phyloP scores from a whole-genome alignment of 1,284 basidiomycete genomes.

The Cryptococcus jaspeensis region DNA sequence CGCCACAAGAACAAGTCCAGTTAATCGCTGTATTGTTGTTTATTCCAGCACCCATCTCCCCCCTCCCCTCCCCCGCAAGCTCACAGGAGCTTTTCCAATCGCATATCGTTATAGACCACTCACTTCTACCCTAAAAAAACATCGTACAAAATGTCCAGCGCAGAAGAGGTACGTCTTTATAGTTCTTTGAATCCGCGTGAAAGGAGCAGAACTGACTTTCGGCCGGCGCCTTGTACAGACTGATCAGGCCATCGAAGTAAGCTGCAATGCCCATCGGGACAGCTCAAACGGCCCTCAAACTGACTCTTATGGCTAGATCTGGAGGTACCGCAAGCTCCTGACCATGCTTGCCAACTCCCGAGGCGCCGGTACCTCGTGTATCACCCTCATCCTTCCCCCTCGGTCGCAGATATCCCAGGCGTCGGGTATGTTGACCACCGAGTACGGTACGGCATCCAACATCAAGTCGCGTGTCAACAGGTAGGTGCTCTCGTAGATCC shows the following conservation, averaged over 20 bases:
- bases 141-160: constrained; percentile 28
- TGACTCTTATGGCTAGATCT: constrained; percentile 50
- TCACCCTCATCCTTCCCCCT: constrained; percentile 94
- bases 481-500: no score
- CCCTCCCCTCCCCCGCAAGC: no score
- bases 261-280: background rate
- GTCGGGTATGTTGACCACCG: constrained; percentile 93
- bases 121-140: background rate
- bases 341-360: constrained; percentile 88
- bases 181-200: background rate
- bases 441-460: constrained; percentile 97
- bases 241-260: constrained; percentile 48
- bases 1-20: no score
- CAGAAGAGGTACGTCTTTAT: constrained; percentile 23
- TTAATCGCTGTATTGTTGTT: no score
- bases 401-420: constrained; percentile 97
- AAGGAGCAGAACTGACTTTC: constrained; percentile 5
- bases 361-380: constrained; percentile 99
- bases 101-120: no score
- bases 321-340: constrained; percentile 98
- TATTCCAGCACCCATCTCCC: no score
- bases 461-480: constrained; percentile 99
- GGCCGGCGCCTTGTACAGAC: constrained; percentile 24
- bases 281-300: background rate
- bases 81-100: no score